Percentiles rank a stretch among this genome's conserved stretches.
phyloP scores from a whole-genome alignment of 225 moss, liverwort and hornwort genomes.

The Straminergon stramineum region DNA sequence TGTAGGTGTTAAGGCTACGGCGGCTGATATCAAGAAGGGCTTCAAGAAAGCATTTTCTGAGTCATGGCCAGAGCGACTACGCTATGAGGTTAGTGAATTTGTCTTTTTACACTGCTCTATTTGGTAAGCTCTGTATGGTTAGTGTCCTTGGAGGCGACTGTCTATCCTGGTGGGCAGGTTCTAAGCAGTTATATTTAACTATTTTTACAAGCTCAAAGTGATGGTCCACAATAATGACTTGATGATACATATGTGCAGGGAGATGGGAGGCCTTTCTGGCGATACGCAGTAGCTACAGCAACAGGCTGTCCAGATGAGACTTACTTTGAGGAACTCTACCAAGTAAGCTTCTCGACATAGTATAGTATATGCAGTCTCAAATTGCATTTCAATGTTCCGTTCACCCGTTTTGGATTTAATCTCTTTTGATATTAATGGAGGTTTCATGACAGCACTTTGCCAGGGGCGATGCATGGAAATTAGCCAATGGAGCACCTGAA shows the following conservation, averaged over 20 bases:
- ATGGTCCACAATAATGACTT: not conserved
- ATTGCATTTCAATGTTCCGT: not conserved
- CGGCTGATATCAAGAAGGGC: constrained; percentile 78
- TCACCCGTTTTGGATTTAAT: not conserved
- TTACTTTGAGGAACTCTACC: constrained; percentile 91
- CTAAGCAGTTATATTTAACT: not conserved
- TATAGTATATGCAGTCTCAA: not conserved
- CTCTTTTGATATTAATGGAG: not conserved
- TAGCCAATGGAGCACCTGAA: constrained; percentile 65
- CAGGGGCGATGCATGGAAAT: constrained; percentile 78
- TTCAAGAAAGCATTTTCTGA: constrained; percentile 79
- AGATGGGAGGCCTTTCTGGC: constrained; percentile 94
- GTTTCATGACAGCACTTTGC: constrained; percentile 66
- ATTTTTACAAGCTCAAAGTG: not conserved
- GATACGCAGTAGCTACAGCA: constrained; percentile 79
- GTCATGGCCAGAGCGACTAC: constrained; percentile 92
- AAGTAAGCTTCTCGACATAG: constrained; percentile 22
- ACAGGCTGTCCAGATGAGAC: constrained; percentile 70
- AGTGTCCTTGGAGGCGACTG: not conserved
- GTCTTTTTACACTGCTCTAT: not conserved
- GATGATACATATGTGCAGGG: constrained; percentile 40
- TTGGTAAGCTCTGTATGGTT: not conserved
- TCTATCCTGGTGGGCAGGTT: not conserved
- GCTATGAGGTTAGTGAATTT: constrained; percentile 65
- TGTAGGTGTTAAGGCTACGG: constrained; percentile 58